Base-by-base conservation (phyloP, 495 filamentous ascomycete species). In the Cercophora sp. region DNA sequence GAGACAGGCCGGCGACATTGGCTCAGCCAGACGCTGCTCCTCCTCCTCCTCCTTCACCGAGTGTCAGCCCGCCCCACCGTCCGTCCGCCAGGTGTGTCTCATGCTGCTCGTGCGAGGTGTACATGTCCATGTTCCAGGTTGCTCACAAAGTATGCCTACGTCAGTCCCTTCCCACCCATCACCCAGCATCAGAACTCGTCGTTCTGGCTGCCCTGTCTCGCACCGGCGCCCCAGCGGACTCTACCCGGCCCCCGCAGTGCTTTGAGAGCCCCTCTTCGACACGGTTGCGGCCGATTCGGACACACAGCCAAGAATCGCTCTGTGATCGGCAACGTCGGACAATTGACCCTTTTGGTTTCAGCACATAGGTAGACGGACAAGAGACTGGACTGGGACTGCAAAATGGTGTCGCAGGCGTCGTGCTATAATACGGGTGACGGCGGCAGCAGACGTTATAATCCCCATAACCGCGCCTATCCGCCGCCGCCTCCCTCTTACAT, bases 391-490 rank as follows among this genome's bases (percentile, higher is more conserved):
- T 23, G 29, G 15, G 36, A 42, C 26, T 42, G 61, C 47, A 71
- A 61, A 62, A 76, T 76, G 73, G 72, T 74, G 46, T 68, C 70
- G 52, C 71, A 70, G 35, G 22, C 20, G 46, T 48, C 24, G 10
- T 70, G 60, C 45, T 72, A 63, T 57, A 52, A 56, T 53, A 56
- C 52, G 34, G 24, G 60, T 51, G 58, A 54, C 48, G 67, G 68
- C 42, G 62, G 58, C 55, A 58, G 59, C 53, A 58, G 70, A 68
- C 63, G 66, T 69, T 74, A 70, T 71, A 73, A 66, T 48, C 63
- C 64, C 69, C 73, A 70, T 71, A 73, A 66, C 50, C 62, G 57
- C 36, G 67, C 50, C 26, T 67, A 62, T 56, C 69, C 71, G 42
- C 65, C 66, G 18, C n/a, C n/a, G n/a, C n/a, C n/a, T n/a, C n/a